phyloP scores from a whole-genome alignment of 2,329 filamentous ascomycete genomes.

The Cladophialophora exuberans region DNA sequence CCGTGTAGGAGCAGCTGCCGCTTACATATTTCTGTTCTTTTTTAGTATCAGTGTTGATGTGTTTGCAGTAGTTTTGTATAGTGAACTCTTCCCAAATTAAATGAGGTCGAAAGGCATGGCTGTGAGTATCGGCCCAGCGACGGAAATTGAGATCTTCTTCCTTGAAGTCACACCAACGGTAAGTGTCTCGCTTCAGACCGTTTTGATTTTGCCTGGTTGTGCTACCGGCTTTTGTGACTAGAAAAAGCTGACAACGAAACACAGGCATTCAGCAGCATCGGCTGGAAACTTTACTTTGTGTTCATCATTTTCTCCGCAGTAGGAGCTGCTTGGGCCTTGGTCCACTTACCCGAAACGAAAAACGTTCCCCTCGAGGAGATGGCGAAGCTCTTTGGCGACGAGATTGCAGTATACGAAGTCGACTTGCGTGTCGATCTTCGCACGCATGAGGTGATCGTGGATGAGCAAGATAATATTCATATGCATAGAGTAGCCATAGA shows the following conservation, averaged over 20 bases:
- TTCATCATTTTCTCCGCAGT: constrained; percentile 20
- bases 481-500: constrained; percentile 29
- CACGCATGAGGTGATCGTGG: constrained; percentile 14
- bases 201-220: background rate
- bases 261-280: constrained; percentile 37
- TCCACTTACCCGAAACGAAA: constrained; percentile 36
- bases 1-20: constrained; percentile 43
- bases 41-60: constrained; percentile 39
- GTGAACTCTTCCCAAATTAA: constrained; percentile 19
- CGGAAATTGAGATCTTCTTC: constrained; percentile 7
- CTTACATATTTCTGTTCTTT: constrained; percentile 44
- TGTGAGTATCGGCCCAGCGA: constrained; percentile 4
- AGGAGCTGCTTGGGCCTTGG: constrained; percentile 1
- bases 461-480: background rate
- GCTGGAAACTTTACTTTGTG: constrained; percentile 39
- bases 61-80: constrained; percentile 15
- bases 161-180: constrained; percentile 11
- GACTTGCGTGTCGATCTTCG: constrained; percentile 12
- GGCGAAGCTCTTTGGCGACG: constrained; percentile 38
- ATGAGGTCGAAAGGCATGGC: constrained; percentile 15
- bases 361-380: constrained; percentile 40
- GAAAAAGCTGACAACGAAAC: background rate
- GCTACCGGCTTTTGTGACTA: background rate
- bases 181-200: constrained; percentile 11
- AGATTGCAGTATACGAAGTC: constrained; percentile 9